These are phyloP conservation scores for Xylaria sp. DNA, from an alignment of 2,329 filamentous ascomycete genomes.

Conservation along the genomic window DNA sequence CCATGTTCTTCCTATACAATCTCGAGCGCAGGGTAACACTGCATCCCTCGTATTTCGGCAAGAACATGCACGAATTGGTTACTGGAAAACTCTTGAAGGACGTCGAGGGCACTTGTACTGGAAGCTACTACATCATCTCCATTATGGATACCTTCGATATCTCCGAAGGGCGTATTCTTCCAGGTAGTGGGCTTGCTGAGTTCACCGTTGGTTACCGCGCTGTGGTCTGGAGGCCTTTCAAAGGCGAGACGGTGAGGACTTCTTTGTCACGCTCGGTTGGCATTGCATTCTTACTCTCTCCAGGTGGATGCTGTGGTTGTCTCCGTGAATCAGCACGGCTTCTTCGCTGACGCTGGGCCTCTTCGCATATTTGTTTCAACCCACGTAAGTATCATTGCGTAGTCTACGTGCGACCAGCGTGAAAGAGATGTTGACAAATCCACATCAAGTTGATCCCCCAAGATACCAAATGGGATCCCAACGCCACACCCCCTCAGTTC, in stretches of 20 bases:
- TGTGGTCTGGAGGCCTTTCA: constrained; percentile 97
- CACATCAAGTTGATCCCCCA: constrained; percentile 80
- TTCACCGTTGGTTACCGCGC: constrained; percentile 96
- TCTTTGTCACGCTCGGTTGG: constrained; percentile 29
- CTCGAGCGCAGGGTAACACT: constrained; percentile 94
- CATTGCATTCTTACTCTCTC: constrained; percentile 44
- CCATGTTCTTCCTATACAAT: constrained; percentile 98
- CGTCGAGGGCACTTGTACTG: constrained; percentile 94
- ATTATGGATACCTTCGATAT: constrained; percentile 98
- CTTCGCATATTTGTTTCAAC: constrained; percentile 83
- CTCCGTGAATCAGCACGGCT: constrained; percentile 90
- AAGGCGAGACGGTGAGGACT: constrained; percentile 89
- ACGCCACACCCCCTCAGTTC: constrained; percentile 95
- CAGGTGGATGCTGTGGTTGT: constrained; percentile 95
- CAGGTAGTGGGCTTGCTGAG: constrained; percentile 90
- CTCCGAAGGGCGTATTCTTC: constrained; percentile 90
- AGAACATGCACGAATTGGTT: constrained; percentile 91
- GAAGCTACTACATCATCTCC: constrained; percentile 96
- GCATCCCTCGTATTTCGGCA: constrained; percentile 96
- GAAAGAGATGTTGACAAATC: constrained; percentile 44
- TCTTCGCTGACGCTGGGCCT: constrained; percentile 87
- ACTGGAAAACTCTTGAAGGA: constrained; percentile 90
- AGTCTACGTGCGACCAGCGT: constrained; percentile 13
- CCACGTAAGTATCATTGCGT: constrained; percentile 66
- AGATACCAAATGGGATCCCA: constrained; percentile 94